Percentiles rank a stretch among this genome's conserved stretches.
phyloP scores from a whole-genome alignment of 169 alveolate genomes.

The Cytauxzoon felis region DNA sequence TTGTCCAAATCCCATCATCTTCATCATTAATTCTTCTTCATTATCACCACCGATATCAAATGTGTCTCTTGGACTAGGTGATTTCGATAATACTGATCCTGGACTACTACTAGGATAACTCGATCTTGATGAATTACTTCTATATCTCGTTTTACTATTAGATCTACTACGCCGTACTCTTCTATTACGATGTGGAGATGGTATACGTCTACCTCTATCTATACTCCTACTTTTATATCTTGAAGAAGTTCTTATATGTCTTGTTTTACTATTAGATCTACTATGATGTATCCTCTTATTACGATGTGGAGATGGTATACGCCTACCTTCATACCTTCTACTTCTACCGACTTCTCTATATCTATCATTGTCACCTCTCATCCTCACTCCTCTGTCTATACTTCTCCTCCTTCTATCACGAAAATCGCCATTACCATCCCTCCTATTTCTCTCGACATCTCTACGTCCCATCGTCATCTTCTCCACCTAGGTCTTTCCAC shows the following conservation, averaged over 20 bases:
- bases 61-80: background rate
- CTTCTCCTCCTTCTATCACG: constrained; percentile 4
- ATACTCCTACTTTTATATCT: too few species aligned
- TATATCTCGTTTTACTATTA: background rate
- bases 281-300: background rate
- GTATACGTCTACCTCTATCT: background rate
- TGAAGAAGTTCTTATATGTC: too few species aligned
- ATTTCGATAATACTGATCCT: background rate
- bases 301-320: background rate
- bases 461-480: too few species aligned
- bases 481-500: too few species aligned
- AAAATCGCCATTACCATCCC: background rate
- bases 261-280: background rate
- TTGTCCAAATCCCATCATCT: constrained; percentile 41
- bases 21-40: constrained; percentile 31
- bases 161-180: background rate
- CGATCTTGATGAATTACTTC: too few species aligned
- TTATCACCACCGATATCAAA: constrained; percentile 9
- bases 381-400: background rate
- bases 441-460: background rate
- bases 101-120: too few species aligned
- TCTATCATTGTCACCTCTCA: background rate
- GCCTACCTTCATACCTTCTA: background rate
- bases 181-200: background rate
- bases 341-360: background rate